phyloP scores from a whole-genome alignment of 495 filamentous ascomycete genomes.

The Neurospora sp. region DNA sequence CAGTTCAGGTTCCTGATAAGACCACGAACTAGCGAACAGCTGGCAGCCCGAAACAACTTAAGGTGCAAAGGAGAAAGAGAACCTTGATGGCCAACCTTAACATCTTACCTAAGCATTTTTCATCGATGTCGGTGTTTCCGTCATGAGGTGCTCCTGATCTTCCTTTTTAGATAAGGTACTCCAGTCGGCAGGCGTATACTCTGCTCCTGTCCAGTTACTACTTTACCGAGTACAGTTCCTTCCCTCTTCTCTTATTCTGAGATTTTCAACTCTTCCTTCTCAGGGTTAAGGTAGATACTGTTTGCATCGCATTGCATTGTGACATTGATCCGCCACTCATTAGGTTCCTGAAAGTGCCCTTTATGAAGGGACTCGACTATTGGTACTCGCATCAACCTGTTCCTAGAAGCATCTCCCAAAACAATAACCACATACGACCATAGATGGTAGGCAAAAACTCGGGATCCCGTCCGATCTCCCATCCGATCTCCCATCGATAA shows the following conservation, averaged over 20 bases:
- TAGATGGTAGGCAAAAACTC: neutral
- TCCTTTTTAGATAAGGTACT: neutral
- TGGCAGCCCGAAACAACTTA: neutral
- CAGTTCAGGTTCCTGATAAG: neutral
- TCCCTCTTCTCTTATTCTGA: too few species aligned
- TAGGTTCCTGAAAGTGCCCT: neutral
- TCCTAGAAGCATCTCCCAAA: neutral
- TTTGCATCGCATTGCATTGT: too few species aligned
- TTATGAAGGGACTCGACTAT: neutral
- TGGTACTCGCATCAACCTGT: neutral
- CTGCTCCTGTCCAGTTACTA: too few species aligned
- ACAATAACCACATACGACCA: neutral
- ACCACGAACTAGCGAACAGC: neutral
- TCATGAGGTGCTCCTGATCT: neutral
- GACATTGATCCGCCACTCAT: too few species aligned
- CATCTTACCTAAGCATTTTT: too few species aligned
- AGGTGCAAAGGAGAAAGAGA: neutral
- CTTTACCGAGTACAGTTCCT: too few species aligned
- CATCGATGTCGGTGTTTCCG: too few species aligned
- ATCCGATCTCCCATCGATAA: neutral
- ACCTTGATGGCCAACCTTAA: neutral
- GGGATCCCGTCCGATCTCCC: neutral
- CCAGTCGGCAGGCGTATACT: too few species aligned
- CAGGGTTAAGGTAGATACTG: too few species aligned
- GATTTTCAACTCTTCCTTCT: too few species aligned